Evolutionary conservation across 2,329 filamentous ascomycete genomes (phyloP).

Genomic region (Neopestalotiopsis clavispora): DNA sequence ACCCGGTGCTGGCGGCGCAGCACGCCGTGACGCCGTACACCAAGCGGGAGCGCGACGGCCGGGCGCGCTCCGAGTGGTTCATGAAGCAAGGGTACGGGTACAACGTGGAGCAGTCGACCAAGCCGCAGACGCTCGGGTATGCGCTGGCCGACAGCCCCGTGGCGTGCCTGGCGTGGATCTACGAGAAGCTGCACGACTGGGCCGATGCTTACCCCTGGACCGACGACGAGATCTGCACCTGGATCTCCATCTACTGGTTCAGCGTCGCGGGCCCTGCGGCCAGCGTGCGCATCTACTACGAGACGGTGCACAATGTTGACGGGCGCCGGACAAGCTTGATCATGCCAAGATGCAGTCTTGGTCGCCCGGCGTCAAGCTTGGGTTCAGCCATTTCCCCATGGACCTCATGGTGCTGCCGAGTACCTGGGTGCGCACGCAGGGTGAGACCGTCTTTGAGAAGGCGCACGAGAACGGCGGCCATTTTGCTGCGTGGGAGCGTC

Average conservation of each 20-base stretch:
- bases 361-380: conserved; percentile 41
- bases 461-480: conserved; percentile 59
- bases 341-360: conserved; percentile 28
- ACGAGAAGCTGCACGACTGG: conserved; percentile 82
- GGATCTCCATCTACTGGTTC: conserved; percentile 77
- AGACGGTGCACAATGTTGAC: conserved; percentile 51
- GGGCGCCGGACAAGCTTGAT: conserved; percentile 26
- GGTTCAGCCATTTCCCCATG: conserved; percentile 59
- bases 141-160: conserved; percentile 72
- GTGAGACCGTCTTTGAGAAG: conserved; percentile 62
- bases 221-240: conserved; percentile 77
- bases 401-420: conserved; percentile 60
- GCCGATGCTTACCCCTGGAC: conserved; percentile 74
- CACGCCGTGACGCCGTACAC: conserved; percentile 60
- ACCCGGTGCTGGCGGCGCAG: conserved; percentile 63
- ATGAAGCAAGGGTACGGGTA: conserved; percentile 61
- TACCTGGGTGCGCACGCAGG: conserved; percentile 63
- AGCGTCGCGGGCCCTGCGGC: conserved; percentile 70
- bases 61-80: conserved; percentile 64
- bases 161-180: conserved; percentile 76
- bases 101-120: conserved; percentile 64
- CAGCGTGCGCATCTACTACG: conserved; percentile 74
- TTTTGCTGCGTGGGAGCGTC: conserved; percentile 65
- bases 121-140: conserved; percentile 76
- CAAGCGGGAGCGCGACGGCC: conserved; percentile 53